Percentiles rank a stretch among this genome's conserved stretches.
phyloP scores from a whole-genome alignment of 495 filamentous ascomycete genomes.

The Aspergillus coremiiformis region DNA sequence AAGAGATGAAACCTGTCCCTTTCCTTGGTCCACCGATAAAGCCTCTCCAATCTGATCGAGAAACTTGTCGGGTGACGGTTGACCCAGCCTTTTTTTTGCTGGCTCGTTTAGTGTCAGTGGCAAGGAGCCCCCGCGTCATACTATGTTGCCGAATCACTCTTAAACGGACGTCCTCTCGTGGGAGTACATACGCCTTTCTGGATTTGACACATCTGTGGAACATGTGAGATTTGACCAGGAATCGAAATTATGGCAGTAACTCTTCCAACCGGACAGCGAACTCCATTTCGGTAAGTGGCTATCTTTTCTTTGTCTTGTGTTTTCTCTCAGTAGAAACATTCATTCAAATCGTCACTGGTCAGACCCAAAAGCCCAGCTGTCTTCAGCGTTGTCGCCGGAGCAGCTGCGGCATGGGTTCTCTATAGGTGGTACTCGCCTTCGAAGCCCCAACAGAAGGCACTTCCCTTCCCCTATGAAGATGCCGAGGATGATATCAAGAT shows the following conservation, averaged over 20 bases:
- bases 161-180: not conserved
- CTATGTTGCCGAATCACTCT: not conserved
- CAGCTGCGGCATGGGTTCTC: not conserved
- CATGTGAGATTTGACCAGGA: not conserved
- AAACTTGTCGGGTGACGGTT: not conserved
- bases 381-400: not conserved
- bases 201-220: not conserved
- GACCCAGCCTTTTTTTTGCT: not conserved
- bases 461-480: not conserved
- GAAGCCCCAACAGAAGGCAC: not conserved
- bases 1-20: no score
- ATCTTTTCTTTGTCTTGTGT: no score
- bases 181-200: not conserved
- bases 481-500: not conserved
- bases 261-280: not conserved
- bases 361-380: not conserved
- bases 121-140: not conserved
- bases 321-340: not conserved
- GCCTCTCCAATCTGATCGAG: no score
- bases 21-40: no score
- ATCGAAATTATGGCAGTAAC: not conserved
- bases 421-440: not conserved
- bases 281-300: not conserved
- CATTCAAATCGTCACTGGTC: not conserved
- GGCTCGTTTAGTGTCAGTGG: not conserved